A percentile compares a stretch with the other conserved stretches of the same genome.
phyloP scores from a whole-genome alignment of 2,329 filamentous ascomycete genomes.

The Emmonsia crescens region DNA sequence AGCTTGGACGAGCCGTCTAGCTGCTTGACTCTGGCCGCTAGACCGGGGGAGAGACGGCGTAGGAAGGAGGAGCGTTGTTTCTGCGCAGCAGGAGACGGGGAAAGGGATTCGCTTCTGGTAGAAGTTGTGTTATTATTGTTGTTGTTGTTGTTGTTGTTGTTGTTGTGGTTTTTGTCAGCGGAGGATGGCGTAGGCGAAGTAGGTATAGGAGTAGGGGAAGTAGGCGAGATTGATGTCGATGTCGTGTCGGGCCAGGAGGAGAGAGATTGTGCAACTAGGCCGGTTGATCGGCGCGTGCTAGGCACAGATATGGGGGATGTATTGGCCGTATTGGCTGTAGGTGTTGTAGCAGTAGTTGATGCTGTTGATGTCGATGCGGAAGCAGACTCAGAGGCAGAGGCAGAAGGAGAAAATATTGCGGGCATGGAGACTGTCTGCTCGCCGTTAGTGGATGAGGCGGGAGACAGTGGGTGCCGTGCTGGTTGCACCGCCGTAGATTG shows the following conservation, averaged over 20 bases:
- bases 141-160: slow-evolving; percentile 4
- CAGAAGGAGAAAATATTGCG: slow-evolving; percentile 25
- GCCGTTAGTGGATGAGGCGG: slow-evolving; percentile 3
- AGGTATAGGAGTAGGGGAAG: not conserved
- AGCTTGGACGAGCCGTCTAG: slow-evolving; percentile 26
- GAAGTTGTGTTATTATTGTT: not conserved
- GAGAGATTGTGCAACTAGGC: slow-evolving; percentile 10
- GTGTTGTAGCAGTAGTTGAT: not conserved
- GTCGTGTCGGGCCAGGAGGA: slow-evolving; percentile 10
- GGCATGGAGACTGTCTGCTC: slow-evolving; percentile 25
- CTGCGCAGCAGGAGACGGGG: slow-evolving; percentile 17
- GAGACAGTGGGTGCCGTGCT: not conserved
- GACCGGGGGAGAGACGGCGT: slow-evolving; percentile 32
- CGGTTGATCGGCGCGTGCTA: slow-evolving; percentile 5
- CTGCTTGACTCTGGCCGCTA: slow-evolving; percentile 33
- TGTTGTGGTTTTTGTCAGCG: not conserved
- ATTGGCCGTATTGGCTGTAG: slow-evolving; percentile 11
- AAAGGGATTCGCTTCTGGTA: slow-evolving; percentile 9
- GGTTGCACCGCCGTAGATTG: not conserved
- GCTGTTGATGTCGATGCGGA: slow-evolving; percentile 1
- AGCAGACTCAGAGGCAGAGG: slow-evolving; percentile 18
- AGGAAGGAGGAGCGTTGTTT: slow-evolving; percentile 26
- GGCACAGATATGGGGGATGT: slow-evolving; percentile 1
- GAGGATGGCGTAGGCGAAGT: not conserved
- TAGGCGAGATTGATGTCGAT: not conserved